Base-by-base conservation (phyloP, 352 stramenopile genomes). In the Aphanomyces euteiches region DNA sequence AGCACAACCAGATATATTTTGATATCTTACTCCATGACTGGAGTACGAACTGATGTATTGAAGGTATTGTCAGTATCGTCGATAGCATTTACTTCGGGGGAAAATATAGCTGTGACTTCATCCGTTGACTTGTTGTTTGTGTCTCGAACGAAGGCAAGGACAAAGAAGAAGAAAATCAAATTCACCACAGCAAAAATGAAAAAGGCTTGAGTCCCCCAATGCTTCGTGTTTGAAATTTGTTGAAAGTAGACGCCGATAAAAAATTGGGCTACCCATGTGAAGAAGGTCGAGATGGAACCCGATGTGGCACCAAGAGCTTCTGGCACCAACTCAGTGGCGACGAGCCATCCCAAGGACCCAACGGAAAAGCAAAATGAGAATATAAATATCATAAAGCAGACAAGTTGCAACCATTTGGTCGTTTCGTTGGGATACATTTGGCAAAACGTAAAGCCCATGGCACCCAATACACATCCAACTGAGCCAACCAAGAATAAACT, bases 211-310 rank as follows among this genome's bases (percentile, higher is more conserved):
- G 78, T 56, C 3, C 63, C 73, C 37, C 83, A 56, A 5, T 74
- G 73, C 17, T 50, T 73, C 36, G 69, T 72, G 61, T 77, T 74
- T 5, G 78, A 77, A 17, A 91, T 37, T 47, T 48, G n/a, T 21
- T 83, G 84, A 68, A 81, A 91, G 34, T 66, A 72, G n/a, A 90
- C 66, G 5, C 84, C 84, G 17, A 88, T 75, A n/a, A 78, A 19
- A 5, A 91, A 68, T 60, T 84, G 86, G 66, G 68, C 80, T 12
- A 76, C 48, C 79, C 79, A 90, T 68, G 83, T 90, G 54, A 74
- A 72, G 48, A 79, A 78, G 28, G 85, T 79, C 58, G 77, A 77
- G 48, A 89, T 57, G 1, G 79, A 81, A 17, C 74, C 73, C 10
- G 78, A 82, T 5, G 66, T 83, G 12, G 78, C 78, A 1, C 81